Conservation (phyloP, 2,329 filamentous ascomycete species). For the Penicillium sp. region DNA sequence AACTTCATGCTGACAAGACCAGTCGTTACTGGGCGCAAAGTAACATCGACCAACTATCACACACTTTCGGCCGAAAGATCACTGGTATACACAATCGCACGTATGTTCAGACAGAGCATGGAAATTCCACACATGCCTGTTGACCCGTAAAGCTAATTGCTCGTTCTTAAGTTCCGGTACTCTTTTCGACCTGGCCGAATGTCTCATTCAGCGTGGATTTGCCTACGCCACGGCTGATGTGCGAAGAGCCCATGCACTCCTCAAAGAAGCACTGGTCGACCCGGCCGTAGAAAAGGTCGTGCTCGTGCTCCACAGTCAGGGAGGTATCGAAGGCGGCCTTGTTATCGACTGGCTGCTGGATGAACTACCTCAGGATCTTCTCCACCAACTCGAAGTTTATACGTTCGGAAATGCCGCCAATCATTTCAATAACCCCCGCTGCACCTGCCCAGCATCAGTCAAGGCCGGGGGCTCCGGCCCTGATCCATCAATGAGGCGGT, state of each 20-base stretch:
- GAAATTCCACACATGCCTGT: not conserved
- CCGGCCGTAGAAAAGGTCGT: slow-evolving; percentile 67
- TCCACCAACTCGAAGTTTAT: slow-evolving; percentile 70
- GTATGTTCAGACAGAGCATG: slow-evolving; percentile 31
- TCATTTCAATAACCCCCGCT: slow-evolving; percentile 74
- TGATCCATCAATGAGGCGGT: not conserved
- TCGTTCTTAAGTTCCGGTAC: slow-evolving; percentile 54
- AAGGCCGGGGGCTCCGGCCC: not conserved
- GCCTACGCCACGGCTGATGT: slow-evolving; percentile 70
- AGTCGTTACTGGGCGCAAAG: slow-evolving; percentile 65
- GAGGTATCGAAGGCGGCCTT: slow-evolving; percentile 71
- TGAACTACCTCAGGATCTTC: slow-evolving; percentile 66
- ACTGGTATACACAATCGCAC: slow-evolving; percentile 76
- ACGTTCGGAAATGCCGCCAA: slow-evolving; percentile 79
- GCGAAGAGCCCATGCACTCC: slow-evolving; percentile 57
- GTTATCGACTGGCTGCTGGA: slow-evolving; percentile 76
- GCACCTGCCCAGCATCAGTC: slow-evolving; percentile 37
- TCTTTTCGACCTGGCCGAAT: slow-evolving; percentile 75
- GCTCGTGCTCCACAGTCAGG: slow-evolving; percentile 75
- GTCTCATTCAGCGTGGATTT: slow-evolving; percentile 74
- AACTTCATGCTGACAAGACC: not conserved
- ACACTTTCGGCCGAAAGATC: slow-evolving; percentile 71
- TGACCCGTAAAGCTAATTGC: not conserved
- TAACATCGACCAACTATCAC: slow-evolving; percentile 70
- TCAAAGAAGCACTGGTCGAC: slow-evolving; percentile 66